These are phyloP conservation scores for Podospora australis DNA, from an alignment of 495 filamentous ascomycete genomes.

Conservation along the genomic window DNA sequence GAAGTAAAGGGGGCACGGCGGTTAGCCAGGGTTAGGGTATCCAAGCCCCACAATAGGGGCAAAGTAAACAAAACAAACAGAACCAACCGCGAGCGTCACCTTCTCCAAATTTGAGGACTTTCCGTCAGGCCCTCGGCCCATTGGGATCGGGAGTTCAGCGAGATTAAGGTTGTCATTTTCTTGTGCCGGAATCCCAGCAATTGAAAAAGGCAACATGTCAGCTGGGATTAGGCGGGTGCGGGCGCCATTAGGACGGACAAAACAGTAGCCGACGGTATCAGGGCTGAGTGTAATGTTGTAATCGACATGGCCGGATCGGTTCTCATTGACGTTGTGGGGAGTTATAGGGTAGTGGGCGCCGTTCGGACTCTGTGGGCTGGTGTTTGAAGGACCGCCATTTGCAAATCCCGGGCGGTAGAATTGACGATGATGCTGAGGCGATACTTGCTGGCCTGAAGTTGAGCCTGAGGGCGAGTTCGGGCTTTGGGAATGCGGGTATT, in stretches of 20 bases:
- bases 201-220: slow-evolving; percentile 51
- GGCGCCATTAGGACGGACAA: slow-evolving; percentile 49
- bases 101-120: slow-evolving; percentile 26
- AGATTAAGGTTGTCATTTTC: slow-evolving; percentile 29
- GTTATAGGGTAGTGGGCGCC: too few relatives aligned
- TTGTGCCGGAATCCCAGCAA: slow-evolving; percentile 28
- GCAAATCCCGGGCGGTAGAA: too few relatives aligned
- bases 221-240: slow-evolving; percentile 58
- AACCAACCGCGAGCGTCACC: slow-evolving; percentile 16
- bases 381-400: too few relatives aligned
- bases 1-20: too few relatives aligned
- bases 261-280: slow-evolving; percentile 39
- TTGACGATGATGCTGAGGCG: too few relatives aligned
- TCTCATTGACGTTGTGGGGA: too few relatives aligned
- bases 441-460: too few relatives aligned
- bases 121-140: slow-evolving; percentile 27
- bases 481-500: too few relatives aligned
- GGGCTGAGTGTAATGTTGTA: background rate
- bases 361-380: too few relatives aligned
- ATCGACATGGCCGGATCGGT: too few relatives aligned
- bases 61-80: slow-evolving; percentile 4
- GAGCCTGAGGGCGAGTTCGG: too few relatives aligned
- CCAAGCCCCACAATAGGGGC: background rate
- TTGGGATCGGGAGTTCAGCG: slow-evolving; percentile 36
- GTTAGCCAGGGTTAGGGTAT: background rate